A percentile compares a stretch with the other conserved stretches of the same genome.
These are phyloP conservation scores for Chaetomium globosum DNA, from an alignment of 2,329 filamentous ascomycete genomes.

Conservation along the genomic window DNA sequence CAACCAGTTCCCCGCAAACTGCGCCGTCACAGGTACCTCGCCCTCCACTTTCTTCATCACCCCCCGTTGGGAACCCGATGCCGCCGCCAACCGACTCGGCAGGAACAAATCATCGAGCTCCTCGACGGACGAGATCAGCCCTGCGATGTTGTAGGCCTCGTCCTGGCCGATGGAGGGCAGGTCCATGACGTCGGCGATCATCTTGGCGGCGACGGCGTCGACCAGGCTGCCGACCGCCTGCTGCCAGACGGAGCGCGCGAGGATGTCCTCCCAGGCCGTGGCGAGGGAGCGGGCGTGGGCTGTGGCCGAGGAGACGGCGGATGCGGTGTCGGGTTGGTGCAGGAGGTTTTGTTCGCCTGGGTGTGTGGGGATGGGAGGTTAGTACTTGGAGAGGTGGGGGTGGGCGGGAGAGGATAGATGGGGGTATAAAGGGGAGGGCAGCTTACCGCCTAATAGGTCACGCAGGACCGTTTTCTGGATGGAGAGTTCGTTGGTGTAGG, in stretches of 20 bases:
- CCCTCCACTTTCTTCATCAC: slow-evolving; percentile 33
- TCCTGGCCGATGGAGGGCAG: slow-evolving; percentile 64
- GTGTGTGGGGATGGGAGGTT: neutral
- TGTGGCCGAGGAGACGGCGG: slow-evolving; percentile 57
- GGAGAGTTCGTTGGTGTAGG: slow-evolving; percentile 63
- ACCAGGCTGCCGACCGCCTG: slow-evolving; percentile 64
- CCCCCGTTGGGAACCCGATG: slow-evolving; percentile 30
- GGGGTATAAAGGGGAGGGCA: neutral
- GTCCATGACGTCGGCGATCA: slow-evolving; percentile 64
- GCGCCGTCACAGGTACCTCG: slow-evolving; percentile 58
- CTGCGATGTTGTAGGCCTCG: slow-evolving; percentile 64
- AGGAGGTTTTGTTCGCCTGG: slow-evolving; percentile 60
- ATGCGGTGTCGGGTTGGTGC: slow-evolving; percentile 58
- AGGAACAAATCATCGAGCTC: slow-evolving; percentile 64
- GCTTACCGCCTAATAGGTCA: slow-evolving; percentile 59
- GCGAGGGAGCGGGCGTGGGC: slow-evolving; percentile 58
- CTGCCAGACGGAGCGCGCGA: slow-evolving; percentile 63
- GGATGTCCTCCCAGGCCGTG: slow-evolving; percentile 59
- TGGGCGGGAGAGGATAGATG: neutral
- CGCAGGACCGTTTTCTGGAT: slow-evolving; percentile 63
- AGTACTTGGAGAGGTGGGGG: neutral
- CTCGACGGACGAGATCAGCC: slow-evolving; percentile 59
- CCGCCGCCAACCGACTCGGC: slow-evolving; percentile 45
- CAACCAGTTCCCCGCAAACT: slow-evolving; percentile 65
- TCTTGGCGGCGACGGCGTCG: slow-evolving; percentile 61